Evolutionary conservation across 768 basidiomycete genomes (phyloP).

Genomic region (Rhizopogon vinicolor): DNA sequence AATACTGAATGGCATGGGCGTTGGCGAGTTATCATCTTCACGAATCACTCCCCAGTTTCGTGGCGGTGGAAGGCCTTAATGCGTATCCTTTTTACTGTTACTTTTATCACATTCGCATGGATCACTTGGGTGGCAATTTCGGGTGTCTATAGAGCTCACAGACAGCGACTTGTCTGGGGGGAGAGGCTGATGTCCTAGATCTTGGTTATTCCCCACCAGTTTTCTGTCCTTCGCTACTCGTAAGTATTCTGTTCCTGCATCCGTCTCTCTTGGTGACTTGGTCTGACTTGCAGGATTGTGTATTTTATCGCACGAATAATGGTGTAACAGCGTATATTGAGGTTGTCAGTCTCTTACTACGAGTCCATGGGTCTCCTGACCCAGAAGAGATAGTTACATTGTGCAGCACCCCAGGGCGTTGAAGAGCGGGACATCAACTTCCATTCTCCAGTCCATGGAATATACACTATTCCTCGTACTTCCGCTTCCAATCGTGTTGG

Average conservation of each 20-base stretch:
- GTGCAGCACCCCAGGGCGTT: slow-evolving; percentile 40
- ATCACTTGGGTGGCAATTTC: slow-evolving; percentile 55
- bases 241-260: neutral
- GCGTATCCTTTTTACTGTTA: slow-evolving; percentile 53
- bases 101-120: slow-evolving; percentile 55
- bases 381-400: slow-evolving; percentile 85
- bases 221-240: neutral
- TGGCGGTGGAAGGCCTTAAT: slow-evolving; percentile 63
- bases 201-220: neutral
- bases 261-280: neutral
- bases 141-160: slow-evolving; percentile 70
- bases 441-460: slow-evolving; percentile 71
- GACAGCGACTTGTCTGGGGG: slow-evolving; percentile 75
- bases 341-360: neutral
- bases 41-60: slow-evolving; percentile 66
- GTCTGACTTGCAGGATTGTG: neutral
- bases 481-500: slow-evolving; percentile 70
- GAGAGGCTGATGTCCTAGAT: slow-evolving; percentile 68
- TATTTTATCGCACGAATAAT: neutral
- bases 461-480: slow-evolving; percentile 72
- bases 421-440: slow-evolving; percentile 56
- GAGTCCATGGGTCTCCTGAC: slow-evolving; percentile 56
- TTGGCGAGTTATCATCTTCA: slow-evolving; percentile 72
- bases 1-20: slow-evolving; percentile 78
- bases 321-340: slow-evolving; percentile 10